Base-by-base conservation (phyloP, 306 rosid species). In the Quercus rubra region DNA sequence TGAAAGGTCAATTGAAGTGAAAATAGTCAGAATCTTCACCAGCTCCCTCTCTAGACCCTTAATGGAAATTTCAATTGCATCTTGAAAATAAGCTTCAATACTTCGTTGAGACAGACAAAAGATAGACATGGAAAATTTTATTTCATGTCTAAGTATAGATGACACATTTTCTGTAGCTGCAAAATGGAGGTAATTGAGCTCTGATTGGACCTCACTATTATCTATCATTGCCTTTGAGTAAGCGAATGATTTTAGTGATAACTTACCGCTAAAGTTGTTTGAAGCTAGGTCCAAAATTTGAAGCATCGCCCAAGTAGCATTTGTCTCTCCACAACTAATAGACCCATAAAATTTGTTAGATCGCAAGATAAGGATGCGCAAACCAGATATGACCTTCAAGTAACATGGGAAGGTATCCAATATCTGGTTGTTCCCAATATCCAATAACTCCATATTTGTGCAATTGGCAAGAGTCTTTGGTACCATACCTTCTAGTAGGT, bases 351-450 rank as follows among this genome's bases (percentile, higher is more conserved):
- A 85, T 0, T 49, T 30, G 64, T 87, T 87, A 2, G 85, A 80
- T 14, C 88, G 31, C 30, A 87, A 54, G 23, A 85, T 21, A 38
- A 87, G 82, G 1, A 87, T 74, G 0, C 71, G 72, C 81, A 87
- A 71, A 6, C 17, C 6, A 27, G 75, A 30, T 15, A 75, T 82
- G 0, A 18, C 12, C 33, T 52, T 77, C 85, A 85, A 64, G 2
- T 49, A 2, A 27, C 76, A 74, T 0, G 90, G 88, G 35, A 58
- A 86, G 0, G 0, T 0, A 17, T 27, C 88, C 0, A 0, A 0
- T 2, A 88, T 10, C 4, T 1, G 31, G 75, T 88, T 86, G 38
- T 84, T 81, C 43, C 89, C 89, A 1, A 88, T 64, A 74, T 88
- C 51, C 31, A 88, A 10, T 28, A 84, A 72, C 88, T 77, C 85